A percentile compares a stretch with the other conserved stretches of the same genome.
phyloP scores from a whole-genome alignment of 1,284 basidiomycete species.

The Ganoderma resinaceum region DNA sequence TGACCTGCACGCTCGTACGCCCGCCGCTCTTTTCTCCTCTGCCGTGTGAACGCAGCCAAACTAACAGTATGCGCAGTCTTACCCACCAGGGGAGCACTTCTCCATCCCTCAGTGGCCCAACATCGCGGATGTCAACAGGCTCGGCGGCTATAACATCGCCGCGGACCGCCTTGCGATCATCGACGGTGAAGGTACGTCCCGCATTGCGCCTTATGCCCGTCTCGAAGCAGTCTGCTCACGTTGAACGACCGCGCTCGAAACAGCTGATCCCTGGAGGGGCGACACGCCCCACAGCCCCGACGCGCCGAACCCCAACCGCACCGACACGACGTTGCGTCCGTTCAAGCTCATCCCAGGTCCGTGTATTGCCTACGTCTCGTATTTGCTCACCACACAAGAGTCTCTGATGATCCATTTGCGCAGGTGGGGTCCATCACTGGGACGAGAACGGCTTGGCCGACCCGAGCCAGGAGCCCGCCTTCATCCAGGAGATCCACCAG shows the following conservation, averaged over 20 bases:
- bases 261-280: slow-evolving; percentile 91
- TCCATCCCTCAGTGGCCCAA: slow-evolving; percentile 77
- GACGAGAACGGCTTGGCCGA: slow-evolving; percentile 85
- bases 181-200: slow-evolving; percentile 69
- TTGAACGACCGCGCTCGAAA: not conserved
- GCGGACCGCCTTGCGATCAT: slow-evolving; percentile 86
- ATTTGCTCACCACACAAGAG: not conserved
- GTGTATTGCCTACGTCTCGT: not conserved
- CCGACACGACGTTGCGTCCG: slow-evolving; percentile 78
- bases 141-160: slow-evolving; percentile 81
- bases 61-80: slow-evolving; percentile 58
- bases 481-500: slow-evolving; percentile 82
- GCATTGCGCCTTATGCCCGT: too few relatives aligned
- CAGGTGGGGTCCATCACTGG: slow-evolving; percentile 89
- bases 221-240: too few relatives aligned
- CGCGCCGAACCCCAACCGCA: slow-evolving; percentile 58
- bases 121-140: slow-evolving; percentile 77
- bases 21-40: slow-evolving; percentile 59
- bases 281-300: slow-evolving; percentile 86
- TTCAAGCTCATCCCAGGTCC: slow-evolving; percentile 88
- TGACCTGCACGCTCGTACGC: slow-evolving; percentile 83
- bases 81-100: slow-evolving; percentile 80
- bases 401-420: slow-evolving; percentile 35
- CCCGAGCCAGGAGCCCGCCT: slow-evolving; percentile 70
- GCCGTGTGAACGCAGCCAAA: not conserved